phyloP scores from a whole-genome alignment of 306 rosid species.

The Fagus sylvatica region DNA sequence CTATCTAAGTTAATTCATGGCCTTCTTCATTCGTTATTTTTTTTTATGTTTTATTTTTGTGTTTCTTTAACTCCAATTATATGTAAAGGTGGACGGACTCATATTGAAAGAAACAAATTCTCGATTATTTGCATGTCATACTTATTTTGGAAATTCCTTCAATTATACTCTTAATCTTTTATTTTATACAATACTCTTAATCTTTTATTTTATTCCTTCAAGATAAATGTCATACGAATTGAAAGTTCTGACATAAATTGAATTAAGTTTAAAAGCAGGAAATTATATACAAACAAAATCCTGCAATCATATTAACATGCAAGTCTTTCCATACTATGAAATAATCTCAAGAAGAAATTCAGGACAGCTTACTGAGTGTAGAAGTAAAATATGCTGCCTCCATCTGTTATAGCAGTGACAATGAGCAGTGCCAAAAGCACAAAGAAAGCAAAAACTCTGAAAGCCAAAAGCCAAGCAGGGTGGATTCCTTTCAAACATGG shows the following conservation, averaged over 20 bases:
- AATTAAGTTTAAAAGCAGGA: not conserved
- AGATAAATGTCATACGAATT: not conserved
- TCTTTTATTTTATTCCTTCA: too few relatives aligned
- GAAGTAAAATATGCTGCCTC: constrained; percentile 72
- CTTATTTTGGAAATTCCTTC: not conserved
- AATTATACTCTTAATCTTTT: too few relatives aligned
- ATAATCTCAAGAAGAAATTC: constrained; percentile 11
- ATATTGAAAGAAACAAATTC: not conserved
- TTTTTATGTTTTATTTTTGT: too few relatives aligned
- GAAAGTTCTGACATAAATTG: not conserved
- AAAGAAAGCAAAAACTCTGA: constrained; percentile 72
- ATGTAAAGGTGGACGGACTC: not conserved
- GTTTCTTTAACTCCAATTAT: not conserved
- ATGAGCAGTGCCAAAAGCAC: constrained; percentile 76
- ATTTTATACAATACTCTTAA: too few relatives aligned
- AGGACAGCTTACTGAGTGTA: constrained; percentile 76
- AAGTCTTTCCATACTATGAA: constrained; percentile 2
- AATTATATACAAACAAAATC: constrained; percentile 5
- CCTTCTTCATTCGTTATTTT: not conserved
- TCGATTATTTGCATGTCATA: not conserved
- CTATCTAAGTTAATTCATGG: not conserved
- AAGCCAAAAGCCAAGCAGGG: constrained; percentile 86
- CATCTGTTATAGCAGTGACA: constrained; percentile 58
- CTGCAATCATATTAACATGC: not conserved
- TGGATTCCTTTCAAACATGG: constrained; percentile 87